phyloP scores from a whole-genome alignment of 768 basidiomycete species.

The Auriscalpium orientale region DNA sequence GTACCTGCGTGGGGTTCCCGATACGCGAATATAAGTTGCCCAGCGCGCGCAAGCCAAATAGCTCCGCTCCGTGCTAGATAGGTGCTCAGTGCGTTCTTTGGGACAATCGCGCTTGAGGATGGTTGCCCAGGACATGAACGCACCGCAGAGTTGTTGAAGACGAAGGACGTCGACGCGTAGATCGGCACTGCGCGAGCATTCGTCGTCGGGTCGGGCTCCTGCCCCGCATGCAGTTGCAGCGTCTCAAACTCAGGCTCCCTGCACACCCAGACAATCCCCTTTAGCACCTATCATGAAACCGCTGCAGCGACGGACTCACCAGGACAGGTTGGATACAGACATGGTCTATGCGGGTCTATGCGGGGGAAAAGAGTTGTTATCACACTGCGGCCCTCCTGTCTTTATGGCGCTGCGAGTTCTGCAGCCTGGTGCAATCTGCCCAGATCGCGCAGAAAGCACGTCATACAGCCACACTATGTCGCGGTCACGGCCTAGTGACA shows the following conservation, averaged over 20 bases:
- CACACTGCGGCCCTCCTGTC: no score
- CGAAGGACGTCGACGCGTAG: conserved; percentile 65
- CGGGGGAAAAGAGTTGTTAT: no score
- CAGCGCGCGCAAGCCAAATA: conserved; percentile 54
- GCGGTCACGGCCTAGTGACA: no score
- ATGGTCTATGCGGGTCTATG: no score
- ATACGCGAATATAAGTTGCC: conserved; percentile 66
- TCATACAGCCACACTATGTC: no score
- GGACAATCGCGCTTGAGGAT: not conserved
- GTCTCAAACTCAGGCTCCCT: conserved; percentile 69
- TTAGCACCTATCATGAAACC: no score
- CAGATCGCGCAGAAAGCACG: no score
- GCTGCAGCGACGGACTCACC: no score
- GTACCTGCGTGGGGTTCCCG: conserved; percentile 57
- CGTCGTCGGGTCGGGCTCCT: conserved; percentile 52
- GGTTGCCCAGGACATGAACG: conserved; percentile 11
- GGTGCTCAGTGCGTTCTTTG: not conserved
- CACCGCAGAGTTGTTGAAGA: conserved; percentile 65
- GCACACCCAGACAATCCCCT: no score
- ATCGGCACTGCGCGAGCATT: conserved; percentile 75
- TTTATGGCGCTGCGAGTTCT: no score
- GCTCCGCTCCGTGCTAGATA: conserved; percentile 58
- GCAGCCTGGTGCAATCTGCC: no score
- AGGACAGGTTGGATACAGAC: no score
- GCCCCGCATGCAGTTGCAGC: conserved; percentile 73